Percentiles rank a stretch among this genome's conserved stretches.
phyloP scores from a whole-genome alignment of 495 filamentous ascomycete genomes.

The Rhizodiscina lignyota region DNA sequence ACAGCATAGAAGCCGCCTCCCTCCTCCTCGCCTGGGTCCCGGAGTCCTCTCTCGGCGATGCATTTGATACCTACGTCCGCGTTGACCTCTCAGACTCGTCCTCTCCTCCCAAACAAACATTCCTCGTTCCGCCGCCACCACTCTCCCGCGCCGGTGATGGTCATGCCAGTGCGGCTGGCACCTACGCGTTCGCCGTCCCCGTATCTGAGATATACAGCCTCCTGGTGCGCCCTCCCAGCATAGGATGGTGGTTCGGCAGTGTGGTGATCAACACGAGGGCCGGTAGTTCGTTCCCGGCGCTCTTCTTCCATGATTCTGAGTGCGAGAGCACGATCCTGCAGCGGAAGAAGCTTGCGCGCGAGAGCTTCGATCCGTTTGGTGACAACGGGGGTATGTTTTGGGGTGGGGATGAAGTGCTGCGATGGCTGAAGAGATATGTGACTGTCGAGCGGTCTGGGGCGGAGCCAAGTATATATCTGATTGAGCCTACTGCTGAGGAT shows the following conservation, averaged over 20 bases:
- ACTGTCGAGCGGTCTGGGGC: constrained; percentile 63
- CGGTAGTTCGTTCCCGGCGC: constrained; percentile 81
- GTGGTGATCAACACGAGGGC: constrained; percentile 79
- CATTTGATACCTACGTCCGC: constrained; percentile 80
- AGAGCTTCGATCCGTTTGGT: constrained; percentile 81
- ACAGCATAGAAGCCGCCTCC: constrained; percentile 34
- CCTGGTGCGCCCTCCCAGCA: constrained; percentile 75
- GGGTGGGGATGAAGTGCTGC: constrained; percentile 89
- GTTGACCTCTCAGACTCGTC: constrained; percentile 74
- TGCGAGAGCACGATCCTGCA: constrained; percentile 91
- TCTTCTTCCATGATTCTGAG: constrained; percentile 96
- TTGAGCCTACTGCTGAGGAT: constrained; percentile 77
- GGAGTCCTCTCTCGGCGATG: constrained; percentile 73
- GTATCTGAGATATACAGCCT: constrained; percentile 80
- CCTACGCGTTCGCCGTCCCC: constrained; percentile 86
- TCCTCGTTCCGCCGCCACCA: constrained; percentile 82
- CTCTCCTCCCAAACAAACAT: constrained; percentile 68
- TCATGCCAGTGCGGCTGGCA: constrained; percentile 52
- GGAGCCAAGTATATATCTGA: constrained; percentile 76
- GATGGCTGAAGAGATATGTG: constrained; percentile 78
- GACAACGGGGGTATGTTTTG: constrained; percentile 79
- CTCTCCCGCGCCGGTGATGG: constrained; percentile 54
- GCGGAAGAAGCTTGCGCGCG: constrained; percentile 65
- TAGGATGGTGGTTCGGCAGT: constrained; percentile 97
- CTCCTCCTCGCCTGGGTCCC: constrained; percentile 87